Conservation (phyloP, 352 stramenopile genomes). For the Phytophthora lateralis region DNA sequence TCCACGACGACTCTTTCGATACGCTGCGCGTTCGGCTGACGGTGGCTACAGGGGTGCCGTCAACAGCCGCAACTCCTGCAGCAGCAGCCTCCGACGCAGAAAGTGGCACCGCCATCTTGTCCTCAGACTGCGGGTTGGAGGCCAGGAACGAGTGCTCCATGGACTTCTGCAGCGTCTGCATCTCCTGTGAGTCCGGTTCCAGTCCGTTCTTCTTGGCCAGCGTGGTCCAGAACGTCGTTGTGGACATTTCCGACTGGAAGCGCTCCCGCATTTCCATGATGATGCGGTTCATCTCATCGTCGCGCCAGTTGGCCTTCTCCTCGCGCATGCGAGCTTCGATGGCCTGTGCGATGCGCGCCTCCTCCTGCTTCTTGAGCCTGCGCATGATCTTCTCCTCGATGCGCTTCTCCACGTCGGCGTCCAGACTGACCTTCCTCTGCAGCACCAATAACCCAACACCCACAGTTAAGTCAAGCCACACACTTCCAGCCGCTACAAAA, state of each 20-base stretch:
- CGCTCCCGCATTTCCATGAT: slow-evolving; percentile 90
- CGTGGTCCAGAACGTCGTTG: slow-evolving; percentile 59
- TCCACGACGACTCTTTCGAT: slow-evolving; percentile 85
- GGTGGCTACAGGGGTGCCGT: slow-evolving; percentile 18
- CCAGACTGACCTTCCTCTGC: slow-evolving; percentile 63
- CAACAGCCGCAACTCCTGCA: slow-evolving; percentile 30
- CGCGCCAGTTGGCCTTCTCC: slow-evolving; percentile 87
- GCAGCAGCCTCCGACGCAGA: slow-evolving; percentile 19
- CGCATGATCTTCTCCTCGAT: slow-evolving; percentile 90
- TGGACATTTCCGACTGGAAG: slow-evolving; percentile 84
- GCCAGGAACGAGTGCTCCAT: slow-evolving; percentile 52
- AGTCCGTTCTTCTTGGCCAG: slow-evolving; percentile 73
- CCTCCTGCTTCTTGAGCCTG: slow-evolving; percentile 88
- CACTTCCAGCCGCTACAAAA: not conserved
- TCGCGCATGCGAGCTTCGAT: slow-evolving; percentile 85
- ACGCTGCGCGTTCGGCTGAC: slow-evolving; percentile 45
- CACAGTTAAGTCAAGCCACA: slow-evolving; percentile 16
- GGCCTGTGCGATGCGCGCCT: slow-evolving; percentile 80
- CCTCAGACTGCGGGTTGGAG: slow-evolving; percentile 75
- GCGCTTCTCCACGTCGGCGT: slow-evolving; percentile 80
- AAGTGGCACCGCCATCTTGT: slow-evolving; percentile 53
- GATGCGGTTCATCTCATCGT: slow-evolving; percentile 91
- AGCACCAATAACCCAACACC: slow-evolving; percentile 1
- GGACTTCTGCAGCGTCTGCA: slow-evolving; percentile 52
- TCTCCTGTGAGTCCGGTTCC: slow-evolving; percentile 44